phyloP scores from a whole-genome alignment of 2,329 filamentous ascomycete species.

The Exophiala aquamarina region DNA sequence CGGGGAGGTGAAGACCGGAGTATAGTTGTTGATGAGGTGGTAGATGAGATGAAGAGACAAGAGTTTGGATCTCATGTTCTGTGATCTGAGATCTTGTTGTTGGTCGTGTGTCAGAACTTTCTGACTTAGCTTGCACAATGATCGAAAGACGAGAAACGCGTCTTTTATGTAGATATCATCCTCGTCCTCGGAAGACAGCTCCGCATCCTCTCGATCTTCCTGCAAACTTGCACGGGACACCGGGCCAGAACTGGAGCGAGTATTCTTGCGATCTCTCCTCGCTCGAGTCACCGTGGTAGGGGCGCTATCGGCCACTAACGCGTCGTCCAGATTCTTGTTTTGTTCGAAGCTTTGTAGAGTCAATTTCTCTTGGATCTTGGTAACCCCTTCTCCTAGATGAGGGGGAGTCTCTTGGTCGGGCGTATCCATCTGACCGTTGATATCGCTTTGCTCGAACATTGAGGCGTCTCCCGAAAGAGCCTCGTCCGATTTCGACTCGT shows the following conservation, averaged over 20 bases:
- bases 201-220: conserved; percentile 41
- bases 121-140: conserved; percentile 95
- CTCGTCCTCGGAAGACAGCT: conserved; percentile 54
- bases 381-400: conserved; percentile 46
- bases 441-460: conserved; percentile 31
- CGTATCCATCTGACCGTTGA: conserved; percentile 30
- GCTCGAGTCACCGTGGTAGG: conserved; percentile 66
- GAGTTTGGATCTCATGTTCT: conserved; percentile 96
- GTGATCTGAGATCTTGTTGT: conserved; percentile 85
- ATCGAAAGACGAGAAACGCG: conserved; percentile 93
- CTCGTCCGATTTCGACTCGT: conserved; percentile 33
- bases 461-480: conserved; percentile 21
- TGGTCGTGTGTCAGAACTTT: conserved; percentile 88
- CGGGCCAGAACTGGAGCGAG: conserved; percentile 46
- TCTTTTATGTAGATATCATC: conserved; percentile 97
- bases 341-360: conserved; percentile 70
- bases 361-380: conserved; percentile 52
- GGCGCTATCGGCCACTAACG: conserved; percentile 65
- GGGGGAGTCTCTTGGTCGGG: conserved; percentile 42
- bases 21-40: conserved; percentile 91
- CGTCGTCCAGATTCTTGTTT: conserved; percentile 65
- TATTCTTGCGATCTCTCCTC: conserved; percentile 46
- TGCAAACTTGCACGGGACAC: conserved; percentile 33
- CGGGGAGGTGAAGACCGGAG: conserved; percentile 85
- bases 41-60: conserved; percentile 94